Evolutionary conservation across 1,284 basidiomycete genomes (phyloP).

Genomic region (Somion occarium): DNA sequence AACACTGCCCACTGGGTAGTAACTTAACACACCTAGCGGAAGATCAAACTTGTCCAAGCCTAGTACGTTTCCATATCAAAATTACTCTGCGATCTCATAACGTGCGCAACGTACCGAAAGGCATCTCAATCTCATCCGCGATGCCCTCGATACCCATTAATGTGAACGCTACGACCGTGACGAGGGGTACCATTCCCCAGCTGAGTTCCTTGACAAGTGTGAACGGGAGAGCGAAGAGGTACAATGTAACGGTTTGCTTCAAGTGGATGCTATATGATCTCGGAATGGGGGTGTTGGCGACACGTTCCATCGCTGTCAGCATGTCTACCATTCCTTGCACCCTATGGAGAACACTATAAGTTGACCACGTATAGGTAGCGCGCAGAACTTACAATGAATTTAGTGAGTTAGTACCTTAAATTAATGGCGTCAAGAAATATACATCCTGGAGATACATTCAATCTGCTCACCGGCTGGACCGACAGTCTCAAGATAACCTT

Average conservation of each 20-base stretch:
- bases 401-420: slow-evolving; percentile 77
- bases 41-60: slow-evolving; percentile 62
- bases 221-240: slow-evolving; percentile 83
- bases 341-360: slow-evolving; percentile 32
- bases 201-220: slow-evolving; percentile 75
- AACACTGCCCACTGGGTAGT: slow-evolving; percentile 10
- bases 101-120: slow-evolving; percentile 54
- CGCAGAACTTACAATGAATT: slow-evolving; percentile 46
- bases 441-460: slow-evolving; percentile 29
- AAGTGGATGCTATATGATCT: slow-evolving; percentile 81
- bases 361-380: slow-evolving; percentile 1
- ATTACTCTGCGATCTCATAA: no score
- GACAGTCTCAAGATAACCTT: slow-evolving; percentile 78
- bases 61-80: slow-evolving; percentile 21
- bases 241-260: slow-evolving; percentile 89
- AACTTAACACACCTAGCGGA: slow-evolving; percentile 51
- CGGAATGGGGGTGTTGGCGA: slow-evolving; percentile 81
- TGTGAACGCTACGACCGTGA: slow-evolving; percentile 81
- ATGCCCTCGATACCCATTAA: slow-evolving; percentile 94
- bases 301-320: slow-evolving; percentile 79
- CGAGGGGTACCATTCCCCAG: slow-evolving; percentile 80
- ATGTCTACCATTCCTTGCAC: slow-evolving; percentile 80
- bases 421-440: slow-evolving; percentile 34
- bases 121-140: slow-evolving; percentile 89
- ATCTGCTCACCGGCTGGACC: slow-evolving; percentile 85